Evolutionary conservation across 352 stramenopile species (phyloP).

Genomic region (Phytophthora uliginosa): DNA sequence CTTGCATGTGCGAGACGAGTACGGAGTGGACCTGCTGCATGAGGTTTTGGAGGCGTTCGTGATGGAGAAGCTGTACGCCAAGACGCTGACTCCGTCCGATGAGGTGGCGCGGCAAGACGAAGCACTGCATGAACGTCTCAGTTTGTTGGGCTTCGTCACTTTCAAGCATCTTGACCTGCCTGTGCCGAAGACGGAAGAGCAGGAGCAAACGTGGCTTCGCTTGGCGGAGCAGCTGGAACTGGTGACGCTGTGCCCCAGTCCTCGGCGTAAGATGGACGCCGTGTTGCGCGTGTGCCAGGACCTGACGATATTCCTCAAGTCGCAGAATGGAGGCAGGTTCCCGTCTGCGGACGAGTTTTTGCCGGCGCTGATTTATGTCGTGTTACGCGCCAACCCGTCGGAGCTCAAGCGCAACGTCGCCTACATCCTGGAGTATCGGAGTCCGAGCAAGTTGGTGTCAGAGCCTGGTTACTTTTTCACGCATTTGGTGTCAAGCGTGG

Average conservation of each 20-base stretch:
- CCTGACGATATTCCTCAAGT: conserved; percentile 74
- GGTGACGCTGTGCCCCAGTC: conserved; percentile 63
- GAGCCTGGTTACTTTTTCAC: conserved; percentile 96
- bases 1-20: conserved; percentile 44
- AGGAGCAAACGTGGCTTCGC: conserved; percentile 47
- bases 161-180: conserved; percentile 92
- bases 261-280: conserved; percentile 90
- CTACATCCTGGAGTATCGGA: conserved; percentile 90
- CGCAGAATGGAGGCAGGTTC: conserved; percentile 53
- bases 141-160: conserved; percentile 81
- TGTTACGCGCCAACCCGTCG: conserved; percentile 87
- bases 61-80: conserved; percentile 90
- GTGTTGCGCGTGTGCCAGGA: conserved; percentile 81
- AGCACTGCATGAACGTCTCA: conserved; percentile 67
- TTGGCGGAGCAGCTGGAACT: conserved; percentile 58
- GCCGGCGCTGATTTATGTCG: conserved; percentile 91
- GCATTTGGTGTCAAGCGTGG: conserved; percentile 86
- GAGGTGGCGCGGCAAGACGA: conserved; percentile 62
- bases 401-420: conserved; percentile 89
- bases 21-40: conserved; percentile 59
- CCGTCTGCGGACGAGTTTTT: conserved; percentile 94
- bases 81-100: conserved; percentile 67
- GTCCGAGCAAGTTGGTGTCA: conserved; percentile 76
- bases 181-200: conserved; percentile 41
- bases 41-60: conserved; percentile 91